These are phyloP conservation scores for Sporisorium graminicola DNA, from an alignment of 1,284 basidiomycete genomes.

Conservation along the genomic window DNA sequence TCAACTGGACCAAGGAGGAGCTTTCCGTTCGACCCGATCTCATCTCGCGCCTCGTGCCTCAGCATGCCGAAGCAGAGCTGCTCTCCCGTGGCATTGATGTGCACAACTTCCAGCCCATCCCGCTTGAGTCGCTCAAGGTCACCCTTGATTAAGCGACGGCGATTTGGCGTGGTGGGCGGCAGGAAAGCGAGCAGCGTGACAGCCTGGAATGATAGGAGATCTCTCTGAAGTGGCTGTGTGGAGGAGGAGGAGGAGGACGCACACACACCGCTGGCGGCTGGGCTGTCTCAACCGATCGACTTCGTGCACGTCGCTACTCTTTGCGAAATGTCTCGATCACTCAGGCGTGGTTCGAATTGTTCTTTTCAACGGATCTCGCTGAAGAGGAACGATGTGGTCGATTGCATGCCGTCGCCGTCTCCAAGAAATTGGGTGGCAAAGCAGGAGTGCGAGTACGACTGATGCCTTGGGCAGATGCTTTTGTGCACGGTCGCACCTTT, in stretches of 20 bases:
- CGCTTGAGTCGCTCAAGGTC: constrained; percentile 68
- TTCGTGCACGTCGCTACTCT: neutral
- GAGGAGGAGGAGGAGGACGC: neutral
- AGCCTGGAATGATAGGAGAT: neutral
- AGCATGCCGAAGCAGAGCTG: constrained; percentile 88
- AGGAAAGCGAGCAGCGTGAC: neutral
- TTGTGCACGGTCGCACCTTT: neutral
- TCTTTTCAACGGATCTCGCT: neutral
- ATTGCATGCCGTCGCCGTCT: neutral
- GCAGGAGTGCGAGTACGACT: neutral
- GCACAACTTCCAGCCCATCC: constrained; percentile 79
- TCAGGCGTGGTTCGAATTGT: neutral
- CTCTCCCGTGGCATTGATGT: constrained; percentile 86
- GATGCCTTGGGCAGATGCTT: neutral
- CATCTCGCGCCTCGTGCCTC: constrained; percentile 88
- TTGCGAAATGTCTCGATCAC: neutral
- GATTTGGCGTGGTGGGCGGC: neutral
- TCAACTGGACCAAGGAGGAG: constrained; percentile 97
- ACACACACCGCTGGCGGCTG: neutral
- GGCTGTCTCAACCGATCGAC: neutral
- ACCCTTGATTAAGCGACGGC: constrained; percentile 63
- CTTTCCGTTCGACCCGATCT: constrained; percentile 95
- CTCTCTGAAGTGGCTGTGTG: neutral
- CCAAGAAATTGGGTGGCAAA: constrained; percentile 3
- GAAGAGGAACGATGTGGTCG: neutral